Evolutionary conservation across 1,284 basidiomycete genomes (phyloP).

Genomic region (Sparassis latifolia): DNA sequence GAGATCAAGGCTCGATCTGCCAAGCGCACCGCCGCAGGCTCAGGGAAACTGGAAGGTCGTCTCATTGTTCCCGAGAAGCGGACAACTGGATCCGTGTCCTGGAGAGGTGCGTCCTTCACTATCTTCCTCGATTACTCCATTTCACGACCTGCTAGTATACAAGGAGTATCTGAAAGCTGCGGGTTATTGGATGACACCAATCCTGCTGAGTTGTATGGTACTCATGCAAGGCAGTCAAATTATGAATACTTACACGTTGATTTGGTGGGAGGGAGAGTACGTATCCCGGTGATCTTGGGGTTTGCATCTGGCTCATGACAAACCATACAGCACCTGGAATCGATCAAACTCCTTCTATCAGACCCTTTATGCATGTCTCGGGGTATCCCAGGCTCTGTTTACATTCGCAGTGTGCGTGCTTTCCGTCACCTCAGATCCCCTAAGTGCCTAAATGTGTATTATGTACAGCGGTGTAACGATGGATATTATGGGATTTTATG

Average conservation of each 20-base stretch:
- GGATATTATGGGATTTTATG: constrained; percentile 50
- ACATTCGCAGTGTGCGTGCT: constrained; percentile 50
- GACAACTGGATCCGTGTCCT: constrained; percentile 59
- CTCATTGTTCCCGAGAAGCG: constrained; percentile 60
- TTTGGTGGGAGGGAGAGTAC: constrained; percentile 69
- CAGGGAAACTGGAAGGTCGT: constrained; percentile 56
- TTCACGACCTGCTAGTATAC: constrained; percentile 45
- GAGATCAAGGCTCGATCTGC: constrained; percentile 33
- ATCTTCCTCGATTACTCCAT: neutral
- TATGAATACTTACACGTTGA: constrained; percentile 53
- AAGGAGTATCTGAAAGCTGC: constrained; percentile 62
- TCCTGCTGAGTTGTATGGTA: constrained; percentile 48
- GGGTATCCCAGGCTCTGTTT: constrained; percentile 52
- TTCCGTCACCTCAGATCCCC: constrained; percentile 6
- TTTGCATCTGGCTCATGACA: neutral
- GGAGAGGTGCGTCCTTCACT: constrained; percentile 32
- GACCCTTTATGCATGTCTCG: constrained; percentile 65
- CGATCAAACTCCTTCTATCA: constrained; percentile 59
- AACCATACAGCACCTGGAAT: constrained; percentile 35
- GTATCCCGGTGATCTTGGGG: constrained; percentile 10
- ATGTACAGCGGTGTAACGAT: constrained; percentile 44
- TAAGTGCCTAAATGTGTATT: neutral
- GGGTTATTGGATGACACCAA: constrained; percentile 48
- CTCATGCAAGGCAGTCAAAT: constrained; percentile 61
- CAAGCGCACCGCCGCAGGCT: constrained; percentile 43